Base-by-base conservation (phyloP, 805 yeast species). In the Henningerozyma blattae region DNA sequence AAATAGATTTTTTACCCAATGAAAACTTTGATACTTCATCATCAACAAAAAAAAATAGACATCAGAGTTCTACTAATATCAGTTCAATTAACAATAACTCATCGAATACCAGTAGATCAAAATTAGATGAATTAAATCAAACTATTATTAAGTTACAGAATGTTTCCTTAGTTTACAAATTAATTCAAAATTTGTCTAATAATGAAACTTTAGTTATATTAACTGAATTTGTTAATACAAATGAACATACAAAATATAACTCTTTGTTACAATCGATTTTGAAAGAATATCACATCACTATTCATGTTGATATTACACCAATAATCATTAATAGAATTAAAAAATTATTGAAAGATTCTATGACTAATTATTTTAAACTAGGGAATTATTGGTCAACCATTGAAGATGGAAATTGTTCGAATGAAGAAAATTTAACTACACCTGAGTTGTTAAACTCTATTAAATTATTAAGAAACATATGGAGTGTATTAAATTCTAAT, bases 241-340 rank as follows among this genome's bases (percentile, higher is more conserved):
- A 33, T 7, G 54, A 47, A 35, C 30, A 38, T 6, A 41, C 39
- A 22, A 35, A 42, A 6, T 48, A 44, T 18, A 25, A 37, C 5
- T 37, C 58, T 1, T 34, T 64, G 15, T 59, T 61, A 37, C 52
- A 52, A 22, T 48, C 56, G 7, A 47, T 56, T 2, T 16, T 58
- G 18, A 38, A 34, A 1, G 54, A 50, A 8, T 59, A 59, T 32
- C 38, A 45, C 14, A 42, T 33, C 5, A 40, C 59, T 8, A 51
- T 56, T 28, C 29, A 34, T 14, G 20, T 33, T 1, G 54, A 56
- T 27, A 52, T 56, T 2, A 54, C 53, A 37, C 42, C 47, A 4
- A 42, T 62, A 0, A 41, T 61, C 7, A 34, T 50, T 4, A 47
- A 46, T 17, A 54, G 65, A 37, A 44, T 54, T 19, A 41, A 47